Evolutionary conservation across 306 rosid genomes (phyloP), one percentile per base, ranked within the genome.

Genomic region (Begonia loranthoides): DNA sequence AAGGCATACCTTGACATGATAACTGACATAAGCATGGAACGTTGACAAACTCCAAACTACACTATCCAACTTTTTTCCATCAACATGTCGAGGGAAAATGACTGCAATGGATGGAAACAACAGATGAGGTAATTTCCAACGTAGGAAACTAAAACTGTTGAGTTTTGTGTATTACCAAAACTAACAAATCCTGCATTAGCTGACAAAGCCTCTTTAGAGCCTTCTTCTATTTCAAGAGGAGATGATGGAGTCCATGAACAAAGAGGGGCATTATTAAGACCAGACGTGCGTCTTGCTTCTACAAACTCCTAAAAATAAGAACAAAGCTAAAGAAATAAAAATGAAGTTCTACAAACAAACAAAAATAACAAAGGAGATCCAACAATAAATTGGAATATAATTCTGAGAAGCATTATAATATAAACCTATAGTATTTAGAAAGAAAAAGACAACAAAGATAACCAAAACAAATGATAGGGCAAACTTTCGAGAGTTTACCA

Each of bases 101-200:
- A 85, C 97, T 90, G 87, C 92, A 78, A 17, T 51, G 55, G 57
- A 67, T 45, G 61, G 36, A 28, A 28, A 28, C 36, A 62, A 61
- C 47, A 72, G 13, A 46, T 54, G 62, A 49, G 21, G 51, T 41
- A 15, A 51, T 51, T 55, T 58, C 50, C 59, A 63, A 51, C 38
- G n/a, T 24, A 55, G 52, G 19, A 69, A 22, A 52, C 9, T 54
- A 40, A 62, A 45, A 45, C 15, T 8, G 45, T 5, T 28, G 49
- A 55, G 50, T 55, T 62, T 74, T 47, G n/a, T 45, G 74, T 48
- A 78, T 78, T 58, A 90, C 97, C 95, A 74, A 90, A 79, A 59
- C 87, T 82, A 15, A 90, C 87, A 69, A 90, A 90, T 70, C 97
- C 97, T 54, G 97, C 94, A 74, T 89, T 89, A 43, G 87, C 95